A percentile compares a stretch with the other conserved stretches of the same genome.
Conservation (phyloP, 768 basidiomycete genomes). For the Pleurotus tuber-regium region DNA sequence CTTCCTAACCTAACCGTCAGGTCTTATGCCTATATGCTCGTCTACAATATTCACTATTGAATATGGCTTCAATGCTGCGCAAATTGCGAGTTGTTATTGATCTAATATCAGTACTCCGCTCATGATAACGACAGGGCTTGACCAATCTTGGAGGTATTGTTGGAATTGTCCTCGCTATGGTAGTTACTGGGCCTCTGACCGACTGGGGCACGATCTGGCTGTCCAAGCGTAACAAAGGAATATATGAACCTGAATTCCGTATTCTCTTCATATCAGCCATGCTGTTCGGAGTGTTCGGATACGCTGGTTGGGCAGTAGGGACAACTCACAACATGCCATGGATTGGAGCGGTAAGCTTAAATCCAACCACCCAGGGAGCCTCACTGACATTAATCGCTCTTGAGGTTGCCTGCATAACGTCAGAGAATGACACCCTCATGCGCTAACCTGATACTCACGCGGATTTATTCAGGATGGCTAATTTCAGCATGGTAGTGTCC, state of each 20-base stretch:
- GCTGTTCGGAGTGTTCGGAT: constrained; percentile 44
- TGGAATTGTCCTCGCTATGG: constrained; percentile 37
- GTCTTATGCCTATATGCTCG: constrained; percentile 40
- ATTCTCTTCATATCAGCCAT: constrained; percentile 39
- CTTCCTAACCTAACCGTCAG: constrained; percentile 17
- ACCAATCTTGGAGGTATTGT: constrained; percentile 43
- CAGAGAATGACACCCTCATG: not conserved
- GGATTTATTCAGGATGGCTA: constrained; percentile 32
- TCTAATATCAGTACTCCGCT: not conserved
- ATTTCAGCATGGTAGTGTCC: constrained; percentile 43
- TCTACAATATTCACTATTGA: constrained; percentile 44
- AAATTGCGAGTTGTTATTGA: constrained; percentile 27
- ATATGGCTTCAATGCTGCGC: constrained; percentile 38
- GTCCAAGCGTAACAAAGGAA: constrained; percentile 39
- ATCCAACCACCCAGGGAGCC: no score
- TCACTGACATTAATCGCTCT: not conserved
- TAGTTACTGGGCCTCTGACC: constrained; percentile 35
- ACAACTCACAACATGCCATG: constrained; percentile 40
- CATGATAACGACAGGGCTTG: constrained; percentile 23
- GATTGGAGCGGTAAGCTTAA: constrained; percentile 41
- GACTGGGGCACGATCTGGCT: constrained; percentile 43
- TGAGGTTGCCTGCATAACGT: constrained; percentile 9
- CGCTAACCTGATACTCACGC: not conserved
- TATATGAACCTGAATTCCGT: constrained; percentile 47
- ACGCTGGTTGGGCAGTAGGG: constrained; percentile 43